These are phyloP conservation scores for Sequoiadendron giganteum DNA, from an alignment of 75 land plant genomes.

Conservation along the genomic window DNA sequence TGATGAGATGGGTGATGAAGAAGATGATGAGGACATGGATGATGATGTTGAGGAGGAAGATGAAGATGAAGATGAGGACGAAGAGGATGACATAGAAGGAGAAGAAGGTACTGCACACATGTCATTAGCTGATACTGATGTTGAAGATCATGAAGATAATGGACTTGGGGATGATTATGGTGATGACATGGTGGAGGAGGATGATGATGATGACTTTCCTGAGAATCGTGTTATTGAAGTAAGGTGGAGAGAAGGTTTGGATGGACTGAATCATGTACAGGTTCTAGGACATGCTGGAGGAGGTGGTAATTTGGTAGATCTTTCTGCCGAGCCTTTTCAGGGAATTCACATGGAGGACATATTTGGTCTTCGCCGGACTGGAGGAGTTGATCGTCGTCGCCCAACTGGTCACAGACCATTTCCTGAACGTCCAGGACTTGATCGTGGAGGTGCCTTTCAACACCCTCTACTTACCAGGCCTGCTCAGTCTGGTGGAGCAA, in stretches of 20 bases:
- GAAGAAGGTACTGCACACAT: conserved; percentile 78
- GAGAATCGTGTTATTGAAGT: conserved; percentile 92
- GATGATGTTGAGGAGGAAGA: conserved; percentile 60
- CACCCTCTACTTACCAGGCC: conserved; percentile 86
- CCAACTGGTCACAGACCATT: conserved; percentile 53
- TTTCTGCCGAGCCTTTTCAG: conserved; percentile 85
- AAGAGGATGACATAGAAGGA: conserved; percentile 80
- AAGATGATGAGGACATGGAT: conserved; percentile 67
- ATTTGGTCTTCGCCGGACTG: conserved; percentile 73
- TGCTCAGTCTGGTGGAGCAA: conserved; percentile 37
- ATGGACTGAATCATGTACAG: conserved; percentile 88
- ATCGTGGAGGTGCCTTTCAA: conserved; percentile 60
- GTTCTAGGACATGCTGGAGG: conserved; percentile 75
- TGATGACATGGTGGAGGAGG: conserved; percentile 88
- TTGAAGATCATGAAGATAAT: conserved; percentile 91
- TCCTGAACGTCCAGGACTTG: conserved; percentile 55
- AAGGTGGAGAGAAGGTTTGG: conserved; percentile 90
- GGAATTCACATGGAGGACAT: conserved; percentile 88
- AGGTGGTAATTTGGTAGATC: conserved; percentile 64
- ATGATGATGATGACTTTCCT: conserved; percentile 82
- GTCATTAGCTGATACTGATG: conserved; percentile 92
- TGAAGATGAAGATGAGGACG: conserved; percentile 79
- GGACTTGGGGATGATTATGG: conserved; percentile 80
- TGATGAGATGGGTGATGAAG: conserved; percentile 85
- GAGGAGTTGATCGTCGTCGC: conserved; percentile 71